A percentile compares a stretch with the other conserved stretches of the same genome.
phyloP scores from a whole-genome alignment of 2,329 filamentous ascomycete genomes.

The Botrytis elliptica region DNA sequence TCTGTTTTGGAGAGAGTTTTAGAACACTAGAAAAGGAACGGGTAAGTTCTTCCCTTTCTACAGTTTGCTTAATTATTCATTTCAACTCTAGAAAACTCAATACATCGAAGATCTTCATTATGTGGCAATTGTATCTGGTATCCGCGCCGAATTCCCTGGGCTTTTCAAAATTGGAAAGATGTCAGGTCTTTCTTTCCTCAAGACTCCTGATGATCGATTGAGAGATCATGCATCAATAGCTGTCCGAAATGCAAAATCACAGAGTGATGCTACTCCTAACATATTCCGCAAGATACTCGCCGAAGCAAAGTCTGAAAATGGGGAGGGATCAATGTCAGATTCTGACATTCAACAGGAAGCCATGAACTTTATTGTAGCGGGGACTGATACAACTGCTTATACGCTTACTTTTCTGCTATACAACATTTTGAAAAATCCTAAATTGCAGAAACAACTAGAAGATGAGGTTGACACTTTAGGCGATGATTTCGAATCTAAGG shows the following conservation, averaged over 20 bases:
- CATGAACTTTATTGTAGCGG: not conserved
- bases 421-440: not conserved
- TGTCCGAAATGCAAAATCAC: constrained; percentile 34
- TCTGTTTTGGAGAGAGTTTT: constrained; percentile 58
- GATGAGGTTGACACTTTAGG: not conserved
- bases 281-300: constrained; percentile 14
- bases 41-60: constrained; percentile 37
- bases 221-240: not conserved
- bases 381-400: constrained; percentile 20
- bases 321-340: not conserved
- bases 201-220: rapidly evolving
- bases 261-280: not conserved
- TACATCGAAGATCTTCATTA: not conserved
- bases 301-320: not conserved
- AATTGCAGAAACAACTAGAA: constrained; percentile 1
- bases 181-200: not conserved
- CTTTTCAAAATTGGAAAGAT: not conserved
- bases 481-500: constrained; percentile 13
- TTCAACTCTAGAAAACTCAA: not conserved
- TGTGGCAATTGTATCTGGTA: rapidly evolving
- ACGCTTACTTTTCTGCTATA: constrained; percentile 17
- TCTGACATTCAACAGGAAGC: not conserved
- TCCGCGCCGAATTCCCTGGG: not conserved
- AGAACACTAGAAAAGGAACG: constrained; percentile 50
- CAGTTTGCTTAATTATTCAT: not conserved